A percentile compares a stretch with the other conserved stretches of the same genome.
These are phyloP conservation scores for Trifolium fragiferum DNA, from an alignment of 306 rosid species.

Conservation along the genomic window DNA sequence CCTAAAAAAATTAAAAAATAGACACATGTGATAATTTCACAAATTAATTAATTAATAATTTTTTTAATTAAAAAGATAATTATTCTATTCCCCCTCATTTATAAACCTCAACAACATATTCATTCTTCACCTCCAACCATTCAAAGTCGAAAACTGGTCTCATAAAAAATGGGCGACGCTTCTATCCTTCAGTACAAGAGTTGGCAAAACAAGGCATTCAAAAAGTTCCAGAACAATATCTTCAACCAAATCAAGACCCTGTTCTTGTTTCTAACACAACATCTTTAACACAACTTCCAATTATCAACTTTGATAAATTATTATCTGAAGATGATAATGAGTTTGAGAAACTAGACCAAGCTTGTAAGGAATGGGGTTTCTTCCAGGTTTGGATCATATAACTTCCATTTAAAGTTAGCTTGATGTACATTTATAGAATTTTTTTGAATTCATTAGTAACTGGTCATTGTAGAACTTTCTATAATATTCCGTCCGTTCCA, in stretches of 20 bases:
- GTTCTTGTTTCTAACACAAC: not conserved
- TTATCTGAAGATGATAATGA: slow-evolving; percentile 13
- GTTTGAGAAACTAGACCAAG: not conserved
- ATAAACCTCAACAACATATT: too few species aligned
- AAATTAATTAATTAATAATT: too few species aligned
- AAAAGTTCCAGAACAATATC: slow-evolving; percentile 5
- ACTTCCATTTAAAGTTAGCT: too few species aligned
- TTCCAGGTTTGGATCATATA: slow-evolving; percentile 28
- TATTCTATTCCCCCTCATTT: not conserved
- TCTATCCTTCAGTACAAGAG: slow-evolving; percentile 20
- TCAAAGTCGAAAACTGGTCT: not conserved
- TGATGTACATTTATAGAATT: too few species aligned
- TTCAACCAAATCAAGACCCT: slow-evolving; percentile 29
- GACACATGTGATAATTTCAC: too few species aligned
- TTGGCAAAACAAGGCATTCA: not conserved
- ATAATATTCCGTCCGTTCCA: too few species aligned
- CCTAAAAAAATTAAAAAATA: too few species aligned
- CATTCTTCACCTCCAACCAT: not conserved
- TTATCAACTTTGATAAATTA: slow-evolving; percentile 6
- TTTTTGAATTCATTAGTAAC: too few species aligned
- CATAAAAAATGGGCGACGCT: not conserved
- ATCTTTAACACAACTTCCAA: not conserved
- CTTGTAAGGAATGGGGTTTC: slow-evolving; percentile 29
- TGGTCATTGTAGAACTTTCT: too few species aligned
- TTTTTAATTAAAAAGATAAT: too few species aligned